A percentile compares a stretch with the other conserved stretches of the same genome.
Evolutionary conservation across 2,329 filamentous ascomycete species (phyloP).

Genomic region (Shiraia sp.): DNA sequence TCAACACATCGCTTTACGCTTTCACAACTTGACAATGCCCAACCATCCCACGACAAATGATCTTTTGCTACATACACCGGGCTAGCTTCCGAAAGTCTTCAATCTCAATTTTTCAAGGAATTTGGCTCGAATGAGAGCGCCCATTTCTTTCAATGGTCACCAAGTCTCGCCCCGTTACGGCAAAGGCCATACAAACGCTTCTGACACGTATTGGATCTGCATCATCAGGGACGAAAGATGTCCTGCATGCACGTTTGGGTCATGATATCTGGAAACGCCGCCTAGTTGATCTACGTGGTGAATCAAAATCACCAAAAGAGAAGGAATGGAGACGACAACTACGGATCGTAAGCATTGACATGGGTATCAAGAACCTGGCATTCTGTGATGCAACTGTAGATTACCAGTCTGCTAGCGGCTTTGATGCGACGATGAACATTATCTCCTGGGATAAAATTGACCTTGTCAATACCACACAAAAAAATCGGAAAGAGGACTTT

Average conservation of each 20-base stretch:
- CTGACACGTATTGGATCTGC: constrained; percentile 64
- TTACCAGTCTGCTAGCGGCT: constrained; percentile 1
- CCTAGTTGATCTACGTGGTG: constrained; percentile 3
- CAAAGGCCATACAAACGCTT: constrained; percentile 60
- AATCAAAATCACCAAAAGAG: constrained; percentile 1
- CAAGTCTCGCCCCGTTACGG: constrained; percentile 43
- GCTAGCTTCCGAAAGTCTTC: too few relatives aligned
- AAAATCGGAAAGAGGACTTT: constrained; percentile 8
- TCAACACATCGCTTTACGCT: too few relatives aligned
- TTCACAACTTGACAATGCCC: too few relatives aligned
- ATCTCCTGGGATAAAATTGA: constrained; percentile 38
- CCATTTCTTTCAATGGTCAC: constrained; percentile 22
- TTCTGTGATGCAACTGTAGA: constrained; percentile 64
- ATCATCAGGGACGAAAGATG: constrained; percentile 62
- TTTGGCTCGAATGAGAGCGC: too few relatives aligned
- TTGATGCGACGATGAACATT: constrained; percentile 28
- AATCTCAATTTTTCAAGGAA: too few relatives aligned
- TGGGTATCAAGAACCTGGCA: constrained; percentile 82
- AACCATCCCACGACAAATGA: too few relatives aligned
- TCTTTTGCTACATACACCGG: too few relatives aligned
- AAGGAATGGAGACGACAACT: constrained; percentile 28
- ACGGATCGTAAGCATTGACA: constrained; percentile 75
- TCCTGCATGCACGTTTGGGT: constrained; percentile 57
- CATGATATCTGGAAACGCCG: constrained; percentile 34
- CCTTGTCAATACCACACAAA: constrained; percentile 14